A percentile compares a stretch with the other conserved stretches of the same genome.
These are phyloP conservation scores for Penicillium janthinellum DNA, from an alignment of 2,329 filamentous ascomycete species.

Conservation along the genomic window DNA sequence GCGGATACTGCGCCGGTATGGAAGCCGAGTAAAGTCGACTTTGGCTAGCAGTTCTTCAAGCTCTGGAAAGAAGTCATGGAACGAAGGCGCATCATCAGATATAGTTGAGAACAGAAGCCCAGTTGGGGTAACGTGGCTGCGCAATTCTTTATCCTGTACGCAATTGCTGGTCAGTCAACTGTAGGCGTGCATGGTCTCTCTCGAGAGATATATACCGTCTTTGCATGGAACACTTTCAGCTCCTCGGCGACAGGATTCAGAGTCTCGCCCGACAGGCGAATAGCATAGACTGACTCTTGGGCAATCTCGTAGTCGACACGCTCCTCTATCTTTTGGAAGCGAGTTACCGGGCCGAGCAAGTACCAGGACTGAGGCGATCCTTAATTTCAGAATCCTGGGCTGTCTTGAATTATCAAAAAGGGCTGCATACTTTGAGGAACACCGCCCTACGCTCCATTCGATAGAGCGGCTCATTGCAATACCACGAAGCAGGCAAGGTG, in stretches of 20 bases:
- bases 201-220: conserved; percentile 30
- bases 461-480: conserved; percentile 52
- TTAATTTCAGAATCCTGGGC: conserved; percentile 8
- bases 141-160: conserved; percentile 29
- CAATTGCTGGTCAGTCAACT: not conserved
- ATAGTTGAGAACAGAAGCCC: conserved; percentile 58
- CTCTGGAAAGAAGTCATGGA: conserved; percentile 57
- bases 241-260: conserved; percentile 35
- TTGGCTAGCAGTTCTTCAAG: conserved; percentile 52
- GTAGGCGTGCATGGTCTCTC: not conserved
- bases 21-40: conserved; percentile 58
- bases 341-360: conserved; percentile 55
- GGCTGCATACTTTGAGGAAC: conserved; percentile 47
- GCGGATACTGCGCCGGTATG: conserved; percentile 55
- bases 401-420: not conserved
- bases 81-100: conserved; percentile 50
- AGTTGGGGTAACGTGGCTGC: conserved; percentile 50
- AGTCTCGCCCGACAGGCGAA: conserved; percentile 37
- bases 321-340: conserved; percentile 47
- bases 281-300: conserved; percentile 46
- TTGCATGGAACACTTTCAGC: conserved; percentile 42
- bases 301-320: conserved; percentile 55
- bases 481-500: conserved; percentile 58
- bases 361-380: conserved; percentile 50
- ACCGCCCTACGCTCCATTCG: conserved; percentile 54